phyloP scores from a whole-genome alignment of 2,329 filamentous ascomycete genomes.

The Teratosphaeria nubilosa region DNA sequence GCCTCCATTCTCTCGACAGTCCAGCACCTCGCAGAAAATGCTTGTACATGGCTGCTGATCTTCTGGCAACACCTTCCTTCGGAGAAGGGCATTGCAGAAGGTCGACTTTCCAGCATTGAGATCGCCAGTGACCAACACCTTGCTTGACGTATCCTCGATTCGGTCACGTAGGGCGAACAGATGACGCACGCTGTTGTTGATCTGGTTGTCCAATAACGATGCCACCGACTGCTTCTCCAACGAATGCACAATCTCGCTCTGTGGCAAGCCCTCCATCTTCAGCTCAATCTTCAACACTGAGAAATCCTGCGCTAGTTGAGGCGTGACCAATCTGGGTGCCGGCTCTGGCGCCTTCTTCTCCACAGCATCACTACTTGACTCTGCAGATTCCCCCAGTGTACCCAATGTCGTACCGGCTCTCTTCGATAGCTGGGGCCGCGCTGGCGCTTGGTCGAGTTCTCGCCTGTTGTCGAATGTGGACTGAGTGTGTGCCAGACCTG shows the following conservation, averaged over 20 bases:
- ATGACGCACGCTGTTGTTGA: slow-evolving; percentile 86
- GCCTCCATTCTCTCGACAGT: slow-evolving; percentile 80
- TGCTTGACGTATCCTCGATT: slow-evolving; percentile 95
- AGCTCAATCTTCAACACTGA: slow-evolving; percentile 91
- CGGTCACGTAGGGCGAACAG: slow-evolving; percentile 76
- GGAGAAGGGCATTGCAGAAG: slow-evolving; percentile 93
- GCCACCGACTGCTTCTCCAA: slow-evolving; percentile 87
- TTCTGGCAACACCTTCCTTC: slow-evolving; percentile 85
- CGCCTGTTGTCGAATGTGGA: slow-evolving; percentile 46
- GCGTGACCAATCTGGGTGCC: slow-evolving; percentile 78
- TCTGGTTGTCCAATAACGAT: slow-evolving; percentile 83
- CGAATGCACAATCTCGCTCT: slow-evolving; percentile 86
- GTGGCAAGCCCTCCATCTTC: slow-evolving; percentile 76
- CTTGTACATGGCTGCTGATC: slow-evolving; percentile 97
- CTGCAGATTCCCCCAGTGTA: slow-evolving; percentile 44
- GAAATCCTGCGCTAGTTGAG: slow-evolving; percentile 90
- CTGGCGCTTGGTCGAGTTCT: slow-evolving; percentile 28
- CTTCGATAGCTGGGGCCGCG: slow-evolving; percentile 45
- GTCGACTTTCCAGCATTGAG: slow-evolving; percentile 97
- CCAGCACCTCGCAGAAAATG: slow-evolving; percentile 95
- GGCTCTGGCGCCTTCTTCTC: slow-evolving; percentile 49
- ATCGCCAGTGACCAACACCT: slow-evolving; percentile 91
- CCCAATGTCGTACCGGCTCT: slow-evolving; percentile 65
- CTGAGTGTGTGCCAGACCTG: slow-evolving; percentile 53
- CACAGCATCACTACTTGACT: slow-evolving; percentile 55